A percentile compares a stretch with the other conserved stretches of the same genome.
These are phyloP conservation scores for Neurospora sp. DNA, from an alignment of 2,329 filamentous ascomycete species.

Conservation along the genomic window DNA sequence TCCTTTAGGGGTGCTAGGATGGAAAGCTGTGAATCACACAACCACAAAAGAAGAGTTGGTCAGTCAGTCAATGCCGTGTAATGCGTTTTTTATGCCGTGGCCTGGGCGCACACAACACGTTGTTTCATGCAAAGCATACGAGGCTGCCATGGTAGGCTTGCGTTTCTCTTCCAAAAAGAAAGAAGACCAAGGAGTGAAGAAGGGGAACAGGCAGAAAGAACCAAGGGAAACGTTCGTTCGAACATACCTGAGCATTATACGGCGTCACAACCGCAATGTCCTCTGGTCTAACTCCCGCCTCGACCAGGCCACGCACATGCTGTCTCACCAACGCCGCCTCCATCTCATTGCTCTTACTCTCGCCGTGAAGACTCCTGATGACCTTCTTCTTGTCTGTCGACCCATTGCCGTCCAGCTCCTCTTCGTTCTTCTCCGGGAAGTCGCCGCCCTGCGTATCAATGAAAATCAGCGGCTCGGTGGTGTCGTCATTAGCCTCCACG, in stretches of 20 bases:
- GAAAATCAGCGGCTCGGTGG: conserved; percentile 78
- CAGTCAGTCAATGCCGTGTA: conserved; percentile 5
- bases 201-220: background rate
- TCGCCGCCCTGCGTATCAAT: conserved; percentile 95
- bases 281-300: conserved; percentile 66
- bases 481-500: conserved; percentile 75
- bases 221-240: conserved; percentile 4
- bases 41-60: conserved; percentile 1
- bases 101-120: conserved; percentile 5
- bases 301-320: conserved; percentile 69
- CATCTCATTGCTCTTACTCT: conserved; percentile 85
- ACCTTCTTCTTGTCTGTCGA: conserved; percentile 33
- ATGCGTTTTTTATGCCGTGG: conserved; percentile 9
- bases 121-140: conserved; percentile 1
- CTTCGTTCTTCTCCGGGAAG: conserved; percentile 74
- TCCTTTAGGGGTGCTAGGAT: conserved; percentile 75
- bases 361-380: conserved; percentile 35
- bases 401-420: conserved; percentile 33
- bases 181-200: background rate
- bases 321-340: conserved; percentile 72
- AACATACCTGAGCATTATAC: conserved; percentile 78
- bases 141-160: background rate
- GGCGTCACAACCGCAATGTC: conserved; percentile 93
- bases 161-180: background rate
- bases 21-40: conserved; percentile 48